Evolutionary conservation across 2,329 filamentous ascomycete species (phyloP), one percentile per base, ranked within the genome.

Genomic region (Nemania sp.): DNA sequence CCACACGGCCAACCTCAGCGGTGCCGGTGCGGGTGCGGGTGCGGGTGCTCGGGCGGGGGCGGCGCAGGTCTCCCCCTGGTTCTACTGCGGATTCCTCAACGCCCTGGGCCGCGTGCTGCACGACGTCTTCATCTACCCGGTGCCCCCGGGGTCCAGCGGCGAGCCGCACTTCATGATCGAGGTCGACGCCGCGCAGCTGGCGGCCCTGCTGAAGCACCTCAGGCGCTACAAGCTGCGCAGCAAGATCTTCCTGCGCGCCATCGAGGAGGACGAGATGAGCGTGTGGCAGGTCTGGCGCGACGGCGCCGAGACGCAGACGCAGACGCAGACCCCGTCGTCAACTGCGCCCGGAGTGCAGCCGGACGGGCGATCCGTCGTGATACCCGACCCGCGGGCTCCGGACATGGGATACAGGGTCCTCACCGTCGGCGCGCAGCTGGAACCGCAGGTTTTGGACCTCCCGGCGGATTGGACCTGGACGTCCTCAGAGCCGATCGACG

Each of bases 81-180:
- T 90, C 74, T 98, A 96, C 76, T 83, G 89, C 6, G 91, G 88
- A 0, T 97, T 99, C 71, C 81, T 99, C 43, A 96, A 90, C 67
- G 91, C 94, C 7, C 86, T 87, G 62, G 95, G 95, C 43, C 86
- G 93, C 59, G 84, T 99, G 10, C 79, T 97, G 45, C 86, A 94
- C 78, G 95, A 99, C 77, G 90, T 92, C 54, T 96, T 98, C 75
- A 81, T 99, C 49, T 97, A 97, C 79, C 89, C 87, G 0, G 78
- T 85, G 65, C 71, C 76, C 47, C 71, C 75, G 48, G 69, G 69
- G 20, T 46, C 69, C 13, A 59, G 54, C 45, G 68, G 68, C 66
- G 54, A 70, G 13, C 77, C 81, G 63, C 80, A 81, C 32, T 94
- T 90, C 80, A 76, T 97, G 60, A 82, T 99, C 61, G 95, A 99